These are phyloP conservation scores for Suillus alpinus DNA, from an alignment of 768 basidiomycete species.

Conservation along the genomic window DNA sequence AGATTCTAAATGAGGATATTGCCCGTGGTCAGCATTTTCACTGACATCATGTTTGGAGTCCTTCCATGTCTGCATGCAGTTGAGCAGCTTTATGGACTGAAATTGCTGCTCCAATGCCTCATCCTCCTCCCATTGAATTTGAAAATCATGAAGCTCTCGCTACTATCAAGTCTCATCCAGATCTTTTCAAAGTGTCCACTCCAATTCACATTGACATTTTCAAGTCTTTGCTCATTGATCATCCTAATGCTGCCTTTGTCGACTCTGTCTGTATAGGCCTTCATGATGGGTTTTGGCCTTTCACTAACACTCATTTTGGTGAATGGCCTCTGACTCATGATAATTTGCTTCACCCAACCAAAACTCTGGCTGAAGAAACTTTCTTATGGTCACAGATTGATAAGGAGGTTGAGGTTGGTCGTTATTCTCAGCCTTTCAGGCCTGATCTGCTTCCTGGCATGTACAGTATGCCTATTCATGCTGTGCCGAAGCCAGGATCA, in stretches of 20 bases:
- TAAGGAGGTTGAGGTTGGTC: neutral
- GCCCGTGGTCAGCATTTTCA: neutral
- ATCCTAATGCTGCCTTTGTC: slow-evolving; percentile 31
- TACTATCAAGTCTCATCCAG: neutral
- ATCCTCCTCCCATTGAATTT: neutral
- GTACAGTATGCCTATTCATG: too few relatives aligned
- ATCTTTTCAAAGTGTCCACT: slow-evolving; percentile 21
- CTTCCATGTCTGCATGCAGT: neutral
- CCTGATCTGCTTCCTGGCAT: neutral
- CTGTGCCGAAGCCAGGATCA: too few relatives aligned
- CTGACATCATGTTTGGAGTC: too few relatives aligned
- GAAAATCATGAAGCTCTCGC: neutral
- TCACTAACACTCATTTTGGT: slow-evolving; percentile 6
- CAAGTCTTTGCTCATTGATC: slow-evolving; percentile 16
- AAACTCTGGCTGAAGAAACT: slow-evolving; percentile 4
- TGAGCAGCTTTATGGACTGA: neutral
- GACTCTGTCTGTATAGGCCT: slow-evolving; percentile 22
- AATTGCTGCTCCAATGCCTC: neutral
- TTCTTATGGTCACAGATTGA: slow-evolving; percentile 25
- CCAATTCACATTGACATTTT: slow-evolving; percentile 26
- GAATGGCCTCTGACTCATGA: neutral
- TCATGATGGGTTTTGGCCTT: slow-evolving; percentile 34
- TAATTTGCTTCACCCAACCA: neutral
- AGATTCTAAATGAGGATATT: neutral
- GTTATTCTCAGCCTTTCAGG: slow-evolving; percentile 26